Base-by-base conservation (phyloP, 805 yeast species). In the Pichia gijzeniarum region DNA sequence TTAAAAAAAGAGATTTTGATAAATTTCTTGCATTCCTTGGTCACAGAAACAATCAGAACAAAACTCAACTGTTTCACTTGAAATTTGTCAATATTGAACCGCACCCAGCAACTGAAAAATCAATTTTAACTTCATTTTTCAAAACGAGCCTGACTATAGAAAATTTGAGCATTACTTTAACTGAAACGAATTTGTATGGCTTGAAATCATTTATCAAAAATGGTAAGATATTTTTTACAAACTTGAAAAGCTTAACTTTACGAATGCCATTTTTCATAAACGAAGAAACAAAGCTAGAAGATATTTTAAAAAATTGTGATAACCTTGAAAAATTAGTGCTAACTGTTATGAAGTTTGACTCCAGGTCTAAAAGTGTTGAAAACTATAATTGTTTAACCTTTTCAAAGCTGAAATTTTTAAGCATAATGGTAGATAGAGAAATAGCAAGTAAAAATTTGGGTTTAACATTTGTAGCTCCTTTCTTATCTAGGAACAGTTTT, bases 1-100 rank as follows among this genome's bases (percentile, higher is more conserved):
- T 44, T 3, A 40, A 25, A 17, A 40, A 40, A 35, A 32, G 18
- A 17, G 28, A 52, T 14, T 51, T 57, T 38, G 45, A 43, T 4
- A 43, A 49, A 27, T 53, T 57, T 32, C 20, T 53, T 9, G 37
- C 33, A 2, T 53, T 57, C 19, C 44, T 48, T 17, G 30, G 32
- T 12, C 28, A 25, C 28, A 44, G 40, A 13, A 39, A 16, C n/a
- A 9, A 35, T 34, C 48, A n/a, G 46, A 46, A 28, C 27, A 39
- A 17, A 48, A 45, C 4, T 41, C 50, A 5, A 17, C 4, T 14
- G 4, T 25, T 34, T 13, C 35, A 22, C 18, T 34, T 42, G 16
- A 42, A 42, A 3, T 25, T 30, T 7, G 5, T 42, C 12, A 30
- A 42, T 18, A 1, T 42, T 18, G 39, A 35, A 36, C 43, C 43